These are phyloP conservation scores for Venturiaceae sp. DNA, from an alignment of 2,329 filamentous ascomycete species.

Conservation along the genomic window DNA sequence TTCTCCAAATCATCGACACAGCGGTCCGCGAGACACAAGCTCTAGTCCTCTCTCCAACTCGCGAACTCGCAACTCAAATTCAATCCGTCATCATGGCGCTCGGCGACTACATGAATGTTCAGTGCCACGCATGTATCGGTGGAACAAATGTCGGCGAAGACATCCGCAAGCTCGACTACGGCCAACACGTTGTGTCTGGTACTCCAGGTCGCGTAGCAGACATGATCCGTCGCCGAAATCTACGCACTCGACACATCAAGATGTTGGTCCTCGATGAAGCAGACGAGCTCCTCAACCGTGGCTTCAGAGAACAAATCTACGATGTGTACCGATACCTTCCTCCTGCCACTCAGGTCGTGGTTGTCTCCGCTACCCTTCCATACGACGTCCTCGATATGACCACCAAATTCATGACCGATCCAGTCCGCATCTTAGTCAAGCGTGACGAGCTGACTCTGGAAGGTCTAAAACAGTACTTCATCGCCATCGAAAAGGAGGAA, in stretches of 20 bases:
- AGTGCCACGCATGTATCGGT: conserved; percentile 97
- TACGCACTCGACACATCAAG: conserved; percentile 67
- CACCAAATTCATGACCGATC: conserved; percentile 99
- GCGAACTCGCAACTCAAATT: conserved; percentile 95
- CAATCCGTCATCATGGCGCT: conserved; percentile 98
- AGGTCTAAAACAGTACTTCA: conserved; percentile 98
- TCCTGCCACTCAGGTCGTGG: conserved; percentile 94
- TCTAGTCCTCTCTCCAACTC: conserved; percentile 88
- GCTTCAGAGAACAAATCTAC: conserved; percentile 98
- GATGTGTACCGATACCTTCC: conserved; percentile 96
- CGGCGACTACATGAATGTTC: conserved; percentile 99
- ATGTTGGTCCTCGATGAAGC: conserved; percentile 71
- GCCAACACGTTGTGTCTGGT: conserved; percentile 94
- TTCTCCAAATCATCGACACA: conserved; percentile 92
- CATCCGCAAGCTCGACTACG: conserved; percentile 94
- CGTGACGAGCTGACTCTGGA: conserved; percentile 97
- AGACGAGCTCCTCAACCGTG: conserved; percentile 77
- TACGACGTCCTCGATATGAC: conserved; percentile 99
- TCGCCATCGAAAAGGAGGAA: conserved; percentile 97
- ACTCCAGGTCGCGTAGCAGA: conserved; percentile 93
- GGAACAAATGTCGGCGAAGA: conserved; percentile 97
- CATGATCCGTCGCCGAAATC: conserved; percentile 66
- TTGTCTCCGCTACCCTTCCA: conserved; percentile 91
- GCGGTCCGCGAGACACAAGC: conserved; percentile 88
- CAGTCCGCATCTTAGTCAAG: conserved; percentile 93